Conservation (phyloP, 73 alveolate species). For the Paramecium caudatum region DNA sequence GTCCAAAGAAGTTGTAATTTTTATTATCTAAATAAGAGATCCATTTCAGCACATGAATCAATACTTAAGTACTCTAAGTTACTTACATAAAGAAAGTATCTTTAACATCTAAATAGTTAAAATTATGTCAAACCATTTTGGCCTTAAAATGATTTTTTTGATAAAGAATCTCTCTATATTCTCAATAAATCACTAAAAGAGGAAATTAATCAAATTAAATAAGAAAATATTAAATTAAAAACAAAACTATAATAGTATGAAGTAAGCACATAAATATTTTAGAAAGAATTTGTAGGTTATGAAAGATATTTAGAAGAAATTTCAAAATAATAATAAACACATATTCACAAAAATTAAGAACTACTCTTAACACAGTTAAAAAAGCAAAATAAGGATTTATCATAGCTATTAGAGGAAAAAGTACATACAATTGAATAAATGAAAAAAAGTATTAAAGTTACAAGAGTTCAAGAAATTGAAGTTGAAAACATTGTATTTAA, state of each 20-base stretch:
- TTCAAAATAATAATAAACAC: background rate
- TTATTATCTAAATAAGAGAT: background rate
- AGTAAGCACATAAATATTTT: background rate
- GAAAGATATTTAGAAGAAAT: conserved; percentile 2
- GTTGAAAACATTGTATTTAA: conserved; percentile 19
- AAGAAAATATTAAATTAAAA: conserved; percentile 51
- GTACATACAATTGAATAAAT: background rate
- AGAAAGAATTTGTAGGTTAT: conserved; percentile 30
- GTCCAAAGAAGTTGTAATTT: conserved; percentile 47
- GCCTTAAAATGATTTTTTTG: conserved; percentile 63
- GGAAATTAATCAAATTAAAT: background rate
- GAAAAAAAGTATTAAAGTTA: conserved; percentile 41
- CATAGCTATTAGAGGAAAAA: background rate
- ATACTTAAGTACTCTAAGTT: background rate
- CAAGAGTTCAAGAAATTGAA: conserved; percentile 39
- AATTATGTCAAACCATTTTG: background rate
- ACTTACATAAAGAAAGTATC: conserved; percentile 2
- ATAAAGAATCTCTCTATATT: conserved; percentile 49
- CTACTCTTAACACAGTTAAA: background rate
- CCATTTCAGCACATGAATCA: conserved; percentile 61
- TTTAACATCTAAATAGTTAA: background rate
- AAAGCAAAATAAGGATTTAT: conserved; percentile 51
- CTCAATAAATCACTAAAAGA: conserved; percentile 2
- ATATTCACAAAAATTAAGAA: background rate
- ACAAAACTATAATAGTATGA: conserved; percentile 15